Evolutionary conservation across 495 filamentous ascomycete genomes (phyloP).

Genomic region (Lasiosphaeris hirsuta): DNA sequence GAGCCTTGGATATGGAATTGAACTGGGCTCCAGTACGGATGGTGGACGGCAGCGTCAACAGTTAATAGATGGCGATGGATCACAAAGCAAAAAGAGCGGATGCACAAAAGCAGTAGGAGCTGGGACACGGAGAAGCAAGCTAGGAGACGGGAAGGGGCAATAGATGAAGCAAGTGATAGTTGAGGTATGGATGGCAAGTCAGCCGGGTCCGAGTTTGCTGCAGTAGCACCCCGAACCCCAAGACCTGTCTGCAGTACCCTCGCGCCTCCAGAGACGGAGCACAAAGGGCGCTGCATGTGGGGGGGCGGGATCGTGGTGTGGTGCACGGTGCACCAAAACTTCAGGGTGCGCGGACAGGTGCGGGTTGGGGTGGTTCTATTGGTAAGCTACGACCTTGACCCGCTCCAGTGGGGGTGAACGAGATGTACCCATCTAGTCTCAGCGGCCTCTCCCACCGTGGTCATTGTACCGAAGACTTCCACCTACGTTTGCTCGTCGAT

Average conservation of each 20-base stretch:
- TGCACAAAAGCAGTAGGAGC: no score
- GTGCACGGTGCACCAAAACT: slow-evolving; percentile 10
- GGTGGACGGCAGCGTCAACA: background rate
- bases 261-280: background rate
- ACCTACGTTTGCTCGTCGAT: no score
- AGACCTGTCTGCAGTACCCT: background rate
- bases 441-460: no score
- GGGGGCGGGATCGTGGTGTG: slow-evolving; percentile 3
- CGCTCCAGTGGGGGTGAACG: no score
- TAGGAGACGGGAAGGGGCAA: background rate
- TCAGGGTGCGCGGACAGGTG: background rate
- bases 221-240: background rate
- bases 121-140: background rate
- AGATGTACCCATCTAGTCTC: no score
- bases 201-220: background rate
- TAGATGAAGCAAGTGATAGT: slow-evolving; percentile 3
- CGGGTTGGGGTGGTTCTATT: background rate
- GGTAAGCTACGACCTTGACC: no score
- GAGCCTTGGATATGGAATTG: background rate
- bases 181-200: no score
- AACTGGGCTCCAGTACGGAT: background rate
- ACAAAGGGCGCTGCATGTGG: background rate
- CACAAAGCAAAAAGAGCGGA: no score
- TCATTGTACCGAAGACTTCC: no score
- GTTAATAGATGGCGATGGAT: background rate